These are phyloP conservation scores for Ramaria sp. DNA, from an alignment of 768 basidiomycete species.

Conservation along the genomic window DNA sequence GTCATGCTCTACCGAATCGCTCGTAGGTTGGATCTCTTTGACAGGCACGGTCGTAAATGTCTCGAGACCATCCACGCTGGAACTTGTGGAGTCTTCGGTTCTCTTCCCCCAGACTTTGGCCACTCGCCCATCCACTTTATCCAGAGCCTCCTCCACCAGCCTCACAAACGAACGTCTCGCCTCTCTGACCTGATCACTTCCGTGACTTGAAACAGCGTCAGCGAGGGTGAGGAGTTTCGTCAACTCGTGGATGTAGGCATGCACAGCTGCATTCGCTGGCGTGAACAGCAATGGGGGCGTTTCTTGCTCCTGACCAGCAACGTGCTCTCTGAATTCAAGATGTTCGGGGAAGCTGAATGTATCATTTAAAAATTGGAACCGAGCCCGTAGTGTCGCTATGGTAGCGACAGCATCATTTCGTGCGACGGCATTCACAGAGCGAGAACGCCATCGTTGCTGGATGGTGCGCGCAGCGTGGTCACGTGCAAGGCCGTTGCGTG, in stretches of 20 bases:
- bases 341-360: conserved; percentile 4
- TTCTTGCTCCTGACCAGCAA: background rate
- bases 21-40: too few relatives aligned
- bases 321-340: background rate
- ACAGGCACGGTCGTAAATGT: too few relatives aligned
- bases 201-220: conserved; percentile 1
- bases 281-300: background rate
- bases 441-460: background rate
- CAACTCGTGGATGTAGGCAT: conserved; percentile 4
- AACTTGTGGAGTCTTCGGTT: background rate
- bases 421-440: background rate
- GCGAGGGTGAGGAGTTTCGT: background rate
- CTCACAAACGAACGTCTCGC: background rate
- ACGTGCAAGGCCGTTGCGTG: background rate
- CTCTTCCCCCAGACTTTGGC: conserved; percentile 1
- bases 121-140: background rate
- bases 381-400: background rate
- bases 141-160: conserved; percentile 1
- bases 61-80: background rate
- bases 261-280: background rate
- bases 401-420: background rate
- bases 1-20: too few relatives aligned
- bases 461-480: conserved; percentile 2
- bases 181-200: background rate
- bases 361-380: background rate